Conservation (phyloP, 2,329 filamentous ascomycete species). For the Delphinella strobiligena region DNA sequence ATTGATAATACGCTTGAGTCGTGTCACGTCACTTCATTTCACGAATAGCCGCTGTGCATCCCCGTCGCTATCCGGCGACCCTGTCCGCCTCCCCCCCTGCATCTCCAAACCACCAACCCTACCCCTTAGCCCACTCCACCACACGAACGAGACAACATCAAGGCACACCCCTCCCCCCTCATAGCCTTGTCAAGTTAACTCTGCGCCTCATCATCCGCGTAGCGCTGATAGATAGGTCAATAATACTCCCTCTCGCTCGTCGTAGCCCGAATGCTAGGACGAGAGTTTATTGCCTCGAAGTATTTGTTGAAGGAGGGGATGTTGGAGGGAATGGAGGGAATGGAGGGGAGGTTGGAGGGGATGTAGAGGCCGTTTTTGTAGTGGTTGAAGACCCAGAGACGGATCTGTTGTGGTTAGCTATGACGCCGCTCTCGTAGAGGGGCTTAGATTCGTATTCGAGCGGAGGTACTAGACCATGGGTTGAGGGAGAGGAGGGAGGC, state of each 20-base stretch:
- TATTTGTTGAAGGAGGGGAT: constrained; percentile 60
- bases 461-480: constrained; percentile 62
- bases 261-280: constrained; percentile 54
- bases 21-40: no score
- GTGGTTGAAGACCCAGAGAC: constrained; percentile 62
- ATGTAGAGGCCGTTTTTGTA: constrained; percentile 52
- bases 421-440: constrained; percentile 59
- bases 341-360: no score
- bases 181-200: constrained; percentile 37
- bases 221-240: constrained; percentile 49
- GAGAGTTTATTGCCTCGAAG: constrained; percentile 45
- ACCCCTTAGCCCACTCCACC: no score
- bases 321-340: no score
- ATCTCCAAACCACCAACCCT: not conserved
- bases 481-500: constrained; percentile 57
- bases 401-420: no score
- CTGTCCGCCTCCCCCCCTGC: no score
- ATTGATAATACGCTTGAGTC: no score
- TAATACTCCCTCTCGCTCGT: constrained; percentile 58
- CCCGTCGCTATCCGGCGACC: no score
- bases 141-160: no score
- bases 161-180: constrained; percentile 49
- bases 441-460: constrained; percentile 45
- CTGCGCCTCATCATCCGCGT: constrained; percentile 35
- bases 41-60: no score